A percentile compares a stretch with the other conserved stretches of the same genome.
phyloP scores from a whole-genome alignment of 257 asterid genomes.

The Solanum chilense region DNA sequence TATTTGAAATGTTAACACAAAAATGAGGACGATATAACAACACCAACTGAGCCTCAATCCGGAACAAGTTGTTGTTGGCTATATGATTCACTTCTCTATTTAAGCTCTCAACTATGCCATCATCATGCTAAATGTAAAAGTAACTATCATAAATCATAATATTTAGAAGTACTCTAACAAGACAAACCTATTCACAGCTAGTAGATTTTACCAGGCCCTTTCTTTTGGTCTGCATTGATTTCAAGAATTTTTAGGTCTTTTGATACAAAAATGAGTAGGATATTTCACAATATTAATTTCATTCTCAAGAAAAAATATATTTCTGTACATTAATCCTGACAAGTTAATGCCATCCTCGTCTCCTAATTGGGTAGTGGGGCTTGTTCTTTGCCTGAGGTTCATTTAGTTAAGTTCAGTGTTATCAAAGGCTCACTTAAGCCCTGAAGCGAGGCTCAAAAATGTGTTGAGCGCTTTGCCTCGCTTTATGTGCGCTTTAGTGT shows the following conservation, averaged over 20 bases:
- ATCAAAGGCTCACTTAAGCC: too few species aligned
- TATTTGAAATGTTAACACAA: not conserved
- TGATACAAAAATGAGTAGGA: not conserved
- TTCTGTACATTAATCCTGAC: not conserved
- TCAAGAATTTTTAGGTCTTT: not conserved
- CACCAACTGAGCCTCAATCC: not conserved
- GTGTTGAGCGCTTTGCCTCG: too few species aligned
- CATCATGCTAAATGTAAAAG: not conserved
- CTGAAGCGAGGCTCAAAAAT: too few species aligned
- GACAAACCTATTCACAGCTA: not conserved
- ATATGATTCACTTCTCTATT: not conserved
- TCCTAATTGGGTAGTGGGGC: not conserved
- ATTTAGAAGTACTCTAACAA: not conserved
- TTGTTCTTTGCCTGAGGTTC: not conserved
- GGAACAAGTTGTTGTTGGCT: not conserved
- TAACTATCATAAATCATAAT: not conserved
- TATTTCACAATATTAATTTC: not conserved
- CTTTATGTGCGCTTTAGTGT: too few species aligned
- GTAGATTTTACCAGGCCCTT: not conserved
- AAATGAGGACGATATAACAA: not conserved
- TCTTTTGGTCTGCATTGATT: not conserved
- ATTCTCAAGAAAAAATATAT: not conserved
- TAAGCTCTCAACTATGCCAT: not conserved
- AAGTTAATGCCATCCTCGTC: not conserved
- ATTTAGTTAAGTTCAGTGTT: not conserved